These are phyloP conservation scores for Neurospora pannonica DNA, from an alignment of 495 filamentous ascomycete species.

Conservation along the genomic window DNA sequence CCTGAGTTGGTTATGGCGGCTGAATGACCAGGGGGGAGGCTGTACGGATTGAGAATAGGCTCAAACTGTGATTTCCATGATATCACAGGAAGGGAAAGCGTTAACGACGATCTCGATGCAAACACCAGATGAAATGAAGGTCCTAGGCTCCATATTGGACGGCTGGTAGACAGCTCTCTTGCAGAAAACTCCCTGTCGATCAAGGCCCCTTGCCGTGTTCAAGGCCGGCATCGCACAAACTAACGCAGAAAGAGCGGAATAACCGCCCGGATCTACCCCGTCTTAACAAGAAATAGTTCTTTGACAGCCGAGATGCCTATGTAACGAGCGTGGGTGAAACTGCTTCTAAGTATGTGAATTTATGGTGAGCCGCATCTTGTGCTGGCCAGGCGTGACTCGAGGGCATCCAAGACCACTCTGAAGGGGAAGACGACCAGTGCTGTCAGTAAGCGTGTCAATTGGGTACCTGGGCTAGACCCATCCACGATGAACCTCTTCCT, in stretches of 20 bases:
- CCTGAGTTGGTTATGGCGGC: background rate
- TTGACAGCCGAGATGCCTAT: background rate
- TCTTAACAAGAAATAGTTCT: background rate
- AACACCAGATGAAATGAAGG: background rate
- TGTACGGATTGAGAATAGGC: background rate
- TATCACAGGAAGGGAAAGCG: background rate
- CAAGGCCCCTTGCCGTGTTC: background rate
- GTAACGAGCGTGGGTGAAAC: background rate
- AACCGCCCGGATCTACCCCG: background rate
- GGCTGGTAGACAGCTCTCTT: background rate
- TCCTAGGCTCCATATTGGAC: background rate
- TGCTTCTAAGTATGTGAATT: background rate
- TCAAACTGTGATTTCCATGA: background rate
- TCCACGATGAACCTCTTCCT: background rate
- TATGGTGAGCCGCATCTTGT: background rate
- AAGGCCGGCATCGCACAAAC: background rate
- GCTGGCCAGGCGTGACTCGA: background rate
- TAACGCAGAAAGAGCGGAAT: background rate
- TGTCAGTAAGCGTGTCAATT: background rate
- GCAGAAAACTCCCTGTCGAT: background rate
- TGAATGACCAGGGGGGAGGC: background rate
- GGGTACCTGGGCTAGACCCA: background rate
- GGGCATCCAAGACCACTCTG: background rate
- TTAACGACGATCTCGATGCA: background rate
- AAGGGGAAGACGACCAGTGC: background rate